Evolutionary conservation across 495 filamentous ascomycete species (phyloP).

Genomic region (Aspergillus ellipticus): DNA sequence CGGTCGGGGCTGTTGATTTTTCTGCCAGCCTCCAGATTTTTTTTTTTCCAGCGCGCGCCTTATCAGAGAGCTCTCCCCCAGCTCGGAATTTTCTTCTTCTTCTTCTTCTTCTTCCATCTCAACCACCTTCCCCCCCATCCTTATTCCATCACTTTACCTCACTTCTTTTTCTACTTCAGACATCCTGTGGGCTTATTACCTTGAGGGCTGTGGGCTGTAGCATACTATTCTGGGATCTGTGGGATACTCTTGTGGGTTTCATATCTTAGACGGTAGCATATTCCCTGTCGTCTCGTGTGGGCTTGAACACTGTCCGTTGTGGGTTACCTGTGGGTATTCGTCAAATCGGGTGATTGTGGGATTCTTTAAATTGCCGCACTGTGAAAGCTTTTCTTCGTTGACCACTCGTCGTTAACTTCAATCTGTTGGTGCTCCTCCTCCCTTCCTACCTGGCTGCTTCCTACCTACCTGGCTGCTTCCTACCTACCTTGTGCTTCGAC

Average conservation of each 20-base stretch:
- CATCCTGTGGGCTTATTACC: slow-evolving; percentile 46
- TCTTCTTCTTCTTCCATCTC: slow-evolving; percentile 24
- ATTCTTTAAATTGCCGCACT: slow-evolving; percentile 43
- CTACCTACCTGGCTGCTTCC: slow-evolving; percentile 14
- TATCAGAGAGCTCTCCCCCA: slow-evolving; percentile 28
- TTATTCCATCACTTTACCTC: slow-evolving; percentile 11
- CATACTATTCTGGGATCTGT: slow-evolving; percentile 44
- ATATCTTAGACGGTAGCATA: slow-evolving; percentile 42
- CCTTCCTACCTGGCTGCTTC: not conserved
- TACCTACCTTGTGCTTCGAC: not conserved
- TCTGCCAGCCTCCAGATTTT: slow-evolving; percentile 34
- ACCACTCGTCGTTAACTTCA: slow-evolving; percentile 5
- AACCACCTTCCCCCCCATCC: slow-evolving; percentile 5
- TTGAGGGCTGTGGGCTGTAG: slow-evolving; percentile 49
- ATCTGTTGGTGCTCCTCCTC: not conserved
- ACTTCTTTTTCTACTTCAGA: slow-evolving; percentile 25
- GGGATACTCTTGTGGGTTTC: slow-evolving; percentile 42
- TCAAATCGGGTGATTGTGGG: slow-evolving; percentile 42
- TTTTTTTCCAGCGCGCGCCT: slow-evolving; percentile 28
- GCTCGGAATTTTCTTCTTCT: slow-evolving; percentile 25
- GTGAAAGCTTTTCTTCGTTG: slow-evolving; percentile 19
- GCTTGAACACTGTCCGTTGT: slow-evolving; percentile 48
- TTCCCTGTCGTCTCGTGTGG: slow-evolving; percentile 44
- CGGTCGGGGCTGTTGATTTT: slow-evolving; percentile 21
- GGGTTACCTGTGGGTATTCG: slow-evolving; percentile 44